Evolutionary conservation across 2,329 filamentous ascomycete species (phyloP).

Genomic region (Diplocarpon mali): DNA sequence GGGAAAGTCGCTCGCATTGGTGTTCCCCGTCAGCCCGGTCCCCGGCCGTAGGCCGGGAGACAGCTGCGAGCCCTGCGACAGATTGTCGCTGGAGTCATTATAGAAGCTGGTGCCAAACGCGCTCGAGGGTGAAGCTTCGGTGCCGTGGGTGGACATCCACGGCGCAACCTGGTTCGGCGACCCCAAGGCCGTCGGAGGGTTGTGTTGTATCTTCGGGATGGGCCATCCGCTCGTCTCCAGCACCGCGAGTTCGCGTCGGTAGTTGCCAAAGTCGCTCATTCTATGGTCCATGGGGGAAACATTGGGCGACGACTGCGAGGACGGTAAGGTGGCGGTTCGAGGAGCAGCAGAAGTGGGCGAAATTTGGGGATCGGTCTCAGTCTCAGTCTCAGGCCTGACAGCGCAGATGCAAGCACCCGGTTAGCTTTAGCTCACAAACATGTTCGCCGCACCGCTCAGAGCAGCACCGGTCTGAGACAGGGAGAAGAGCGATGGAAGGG

Average conservation of each 20-base stretch:
- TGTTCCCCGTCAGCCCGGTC: constrained; percentile 32
- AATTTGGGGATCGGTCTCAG: constrained; percentile 26
- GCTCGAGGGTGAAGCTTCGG: constrained; percentile 23
- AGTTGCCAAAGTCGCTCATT: constrained; percentile 49
- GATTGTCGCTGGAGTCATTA: constrained; percentile 64
- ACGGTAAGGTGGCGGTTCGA: constrained; percentile 16
- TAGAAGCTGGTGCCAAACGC: constrained; percentile 50
- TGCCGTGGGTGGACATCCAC: constrained; percentile 38
- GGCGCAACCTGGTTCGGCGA: constrained; percentile 39
- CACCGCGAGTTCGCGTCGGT: constrained; percentile 60
- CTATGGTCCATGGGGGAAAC: constrained; percentile 27
- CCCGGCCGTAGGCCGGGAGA: constrained; percentile 58
- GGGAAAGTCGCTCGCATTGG: constrained; percentile 45
- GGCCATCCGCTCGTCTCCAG: constrained; percentile 49
- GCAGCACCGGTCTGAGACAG: constrained; percentile 9
- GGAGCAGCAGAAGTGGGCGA: constrained; percentile 25
- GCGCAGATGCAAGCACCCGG: constrained; percentile 25
- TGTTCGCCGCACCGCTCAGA: constrained; percentile 17
- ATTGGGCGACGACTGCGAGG: constrained; percentile 23
- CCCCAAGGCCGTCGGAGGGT: constrained; percentile 42
- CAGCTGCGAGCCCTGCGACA: constrained; percentile 53
- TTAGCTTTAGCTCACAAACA: constrained; percentile 28
- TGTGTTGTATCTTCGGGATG: constrained; percentile 48
- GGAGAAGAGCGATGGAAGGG: constrained; percentile 16
- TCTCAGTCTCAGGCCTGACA: constrained; percentile 25